Evolutionary conservation across 441 rosid genomes (phyloP), one percentile per base, ranked within the genome.

Genomic region (Macaranga tanarius): DNA sequence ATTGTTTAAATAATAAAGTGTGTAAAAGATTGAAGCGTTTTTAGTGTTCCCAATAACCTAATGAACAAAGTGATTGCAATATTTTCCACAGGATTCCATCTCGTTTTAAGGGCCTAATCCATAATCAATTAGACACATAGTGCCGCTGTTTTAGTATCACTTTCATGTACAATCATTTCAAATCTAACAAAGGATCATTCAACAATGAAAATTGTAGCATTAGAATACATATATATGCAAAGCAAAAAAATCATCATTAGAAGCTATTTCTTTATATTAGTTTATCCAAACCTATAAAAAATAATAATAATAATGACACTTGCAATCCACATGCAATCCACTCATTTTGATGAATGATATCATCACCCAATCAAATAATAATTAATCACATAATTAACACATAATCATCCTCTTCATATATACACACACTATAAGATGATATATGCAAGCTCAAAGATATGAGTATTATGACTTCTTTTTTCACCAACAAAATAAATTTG

Each of bases 281-380:
- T 44, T 20, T 26, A 67, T 58, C 10, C 58, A 25, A 58, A 44
- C 47, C 31, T 50, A 16, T 2, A 55, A 45, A 45, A 7, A 26
- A 16, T 8, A 5, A 44, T 13, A 26, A 0, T 23, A 61, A 23
- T 31, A 1, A 11, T 34, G 26, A 51, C 10, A 26, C 47, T 64
- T 67, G 54, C 31, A 67, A 69, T 84, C 82, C 83, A 81, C 75
- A 72, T 64, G 78, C 75, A 70, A 73, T 40, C 77, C 78, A 72
- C 82, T 74, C 60, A 67, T 59, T 16, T 42, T 42, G 2, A 55
- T 63, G 16, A 26, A 57, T 51, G 7, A 78, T 34, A 34, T 80
- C 31, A 69, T 70, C 73, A 50, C 25, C 65, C 69, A 71, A 76
- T 79, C 73, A 47, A 70, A 22, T 17, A 22, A 54, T 34, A n/a